Evolutionary conservation across 768 basidiomycete genomes (phyloP), one percentile per base, ranked within the genome.

Genomic region (Boletus fagicola): DNA sequence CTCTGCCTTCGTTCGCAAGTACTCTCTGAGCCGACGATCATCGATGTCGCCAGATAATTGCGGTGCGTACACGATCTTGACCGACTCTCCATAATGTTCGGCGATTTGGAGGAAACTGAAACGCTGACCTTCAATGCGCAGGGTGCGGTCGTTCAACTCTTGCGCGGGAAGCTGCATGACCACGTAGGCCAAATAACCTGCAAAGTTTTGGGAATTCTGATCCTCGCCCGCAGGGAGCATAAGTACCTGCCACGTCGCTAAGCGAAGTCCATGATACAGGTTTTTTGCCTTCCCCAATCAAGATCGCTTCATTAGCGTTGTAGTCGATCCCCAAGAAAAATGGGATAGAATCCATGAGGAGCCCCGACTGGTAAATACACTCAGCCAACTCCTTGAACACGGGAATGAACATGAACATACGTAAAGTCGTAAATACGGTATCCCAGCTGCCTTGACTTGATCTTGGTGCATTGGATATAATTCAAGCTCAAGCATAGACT

Each of bases 261-360:
- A 68, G 35, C 6, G 67, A 61, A n/a, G 71, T 69, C 49, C 58
- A 69, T 0, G 71, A 73, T 9, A 49, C 56, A 5, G 57, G 46
- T 42, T 52, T 54, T 39, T 67, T 49, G 9, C 65, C 69, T 35
- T 62, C 59, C 15, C 64, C 63, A 0, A 61, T 58, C 54, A 73
- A 50, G 26, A 49, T 53, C 3, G 59, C 51, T 53, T 65, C 56
- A 3, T 66, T 59, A 8, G 55, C 46, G 40, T 42, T 42, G 40
- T 53, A 52, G 16, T 63, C 58, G 16, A 52, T 56, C 22, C 62
- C 65, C 39, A 63, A 46, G 49, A 65, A 44, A n/a, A 58, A 62
- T 15, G 71, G 71, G 26, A 72, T 49, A 47, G 68, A 71, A 13
- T 70, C 66, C 40, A 53, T 53, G 44, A 72, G 46, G 35, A 61